Evolutionary conservation across 306 rosid genomes (phyloP), one percentile per base, ranked within the genome.

Genomic region (Luffa acutangula): DNA sequence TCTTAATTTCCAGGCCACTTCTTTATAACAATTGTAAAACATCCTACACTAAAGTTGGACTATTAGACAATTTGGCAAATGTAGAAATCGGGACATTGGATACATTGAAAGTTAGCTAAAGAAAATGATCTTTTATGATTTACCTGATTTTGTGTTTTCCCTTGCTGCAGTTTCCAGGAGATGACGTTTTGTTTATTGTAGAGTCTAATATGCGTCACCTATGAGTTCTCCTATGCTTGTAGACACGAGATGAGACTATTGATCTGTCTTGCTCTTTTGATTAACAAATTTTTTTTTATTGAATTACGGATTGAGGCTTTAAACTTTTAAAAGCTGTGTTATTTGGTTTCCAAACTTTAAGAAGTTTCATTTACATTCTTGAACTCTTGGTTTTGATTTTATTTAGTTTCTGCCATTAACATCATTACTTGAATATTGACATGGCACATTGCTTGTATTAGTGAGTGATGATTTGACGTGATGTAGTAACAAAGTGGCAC

Each of bases 161-260:
- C 49, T 39, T n/a, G 49, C 31, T 70, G 76, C 34, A 20, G 54
- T 43, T 41, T 70, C 37, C 36, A 9, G 34, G 2, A 13, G 54
- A 69, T 69, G 75, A n/a, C 14, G 75, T 69, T 69, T n/a, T 69
- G 73, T 66, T 66, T 66, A 66, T 66, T 66, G 73, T 66, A 15
- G 0, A 65, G 72, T 65, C 72, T 66, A 66, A 66, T 39, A 65
- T 39, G 48, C 48, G 4, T 66, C 73, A 18, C 48, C 71, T 63
- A 17, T 69, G 54, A 70, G 76, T 43, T 15, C 76, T 43, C 37
- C 76, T 70, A 70, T 25, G 77, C 12, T 48, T 72, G 77, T 48
- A 72, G 58, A 72, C 20, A 48, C 31, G 77, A 48, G 77, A 25
- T 46, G 43, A 31, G 42, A 46, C 58, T 2, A 46, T 25, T 48